phyloP scores from a whole-genome alignment of 768 basidiomycete genomes.

The Termitomyces sp. region DNA sequence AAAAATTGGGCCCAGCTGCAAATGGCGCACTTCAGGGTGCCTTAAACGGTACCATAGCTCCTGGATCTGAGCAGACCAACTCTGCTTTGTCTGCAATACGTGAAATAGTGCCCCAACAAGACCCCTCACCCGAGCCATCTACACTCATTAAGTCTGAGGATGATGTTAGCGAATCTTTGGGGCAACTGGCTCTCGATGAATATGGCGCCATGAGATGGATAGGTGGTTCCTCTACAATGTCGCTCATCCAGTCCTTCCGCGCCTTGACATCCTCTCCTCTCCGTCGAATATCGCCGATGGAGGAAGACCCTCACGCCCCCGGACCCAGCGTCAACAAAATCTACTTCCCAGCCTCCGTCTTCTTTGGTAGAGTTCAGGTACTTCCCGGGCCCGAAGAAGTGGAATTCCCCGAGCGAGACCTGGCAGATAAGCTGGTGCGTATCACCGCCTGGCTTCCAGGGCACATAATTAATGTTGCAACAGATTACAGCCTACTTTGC shows the following conservation, averaged over 20 bases:
- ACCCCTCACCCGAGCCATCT: conserved; percentile 30
- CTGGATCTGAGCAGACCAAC: conserved; percentile 33
- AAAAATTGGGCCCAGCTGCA: conserved; percentile 60
- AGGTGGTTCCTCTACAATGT: conserved; percentile 89
- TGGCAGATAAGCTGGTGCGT: conserved; percentile 83
- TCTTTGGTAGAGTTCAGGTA: conserved; percentile 82
- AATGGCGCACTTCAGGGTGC: conserved; percentile 34
- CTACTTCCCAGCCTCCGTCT: conserved; percentile 85
- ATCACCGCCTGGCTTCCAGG: conserved; percentile 11
- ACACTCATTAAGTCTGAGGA: conserved; percentile 58
- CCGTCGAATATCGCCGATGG: conserved; percentile 78
- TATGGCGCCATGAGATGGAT: conserved; percentile 92
- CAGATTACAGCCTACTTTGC: conserved; percentile 87
- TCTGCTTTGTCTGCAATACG: conserved; percentile 32
- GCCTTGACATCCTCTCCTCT: conserved; percentile 70
- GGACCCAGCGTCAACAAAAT: conserved; percentile 80
- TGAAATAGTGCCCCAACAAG: conserved; percentile 33
- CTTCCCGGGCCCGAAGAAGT: conserved; percentile 83
- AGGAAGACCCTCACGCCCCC: conserved; percentile 76
- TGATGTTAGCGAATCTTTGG: conserved; percentile 81
- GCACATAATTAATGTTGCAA: conserved; percentile 18
- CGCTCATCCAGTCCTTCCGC: conserved; percentile 84
- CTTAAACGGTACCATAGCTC: conserved; percentile 24
- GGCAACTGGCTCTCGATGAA: conserved; percentile 84
- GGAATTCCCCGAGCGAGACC: conserved; percentile 79